Base-by-base conservation (phyloP, 257 asterid species). In the Nemophila menziesii region DNA sequence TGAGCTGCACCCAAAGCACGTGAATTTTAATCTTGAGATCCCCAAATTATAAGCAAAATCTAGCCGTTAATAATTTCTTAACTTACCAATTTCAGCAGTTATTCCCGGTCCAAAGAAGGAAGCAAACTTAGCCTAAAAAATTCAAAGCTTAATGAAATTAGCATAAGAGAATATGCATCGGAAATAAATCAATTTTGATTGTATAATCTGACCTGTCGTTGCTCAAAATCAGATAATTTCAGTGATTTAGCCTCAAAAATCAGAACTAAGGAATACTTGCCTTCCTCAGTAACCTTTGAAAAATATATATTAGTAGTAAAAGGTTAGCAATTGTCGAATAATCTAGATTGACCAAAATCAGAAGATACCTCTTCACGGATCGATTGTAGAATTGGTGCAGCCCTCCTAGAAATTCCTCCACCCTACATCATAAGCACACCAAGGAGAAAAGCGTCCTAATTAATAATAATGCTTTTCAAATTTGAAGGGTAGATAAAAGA, bases 41-140 rank as follows among this genome's bases (percentile, higher is more conserved):
- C 12, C 20, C 26, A 24, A 6, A 46, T 20, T 20, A 56, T 16
- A 44, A 36, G 26, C 33, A 16, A 27, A 1, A 13, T 5, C 5
- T 26, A 17, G 20, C 33, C 2, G 5, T 4, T 18, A 24, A 16
- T 38, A 18, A 14, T 16, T 15, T 34, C 5, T 12, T 18, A 10
- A 41, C 78, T 71, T 67, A 85, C 96, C 79, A 15, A 90, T 62
- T 76, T 90, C 99, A 34, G 94, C 92, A 8, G 89, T 70, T 67
- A 90, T 66, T 49, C 99, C 96, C 1, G 99, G 96, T 34, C 99
- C 99, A 50, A 90, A 90, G 75, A 90, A 90, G 13, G 99, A 85
- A 20, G 96, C 62, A 48, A 90, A 81, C 52, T 90, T 90, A 27
- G 87, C 94, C 98, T 85, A 29, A 8, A 26, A 51, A 6, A 33